Evolutionary conservation across 768 basidiomycete genomes (phyloP).

Genomic region (Mycena floridula): DNA sequence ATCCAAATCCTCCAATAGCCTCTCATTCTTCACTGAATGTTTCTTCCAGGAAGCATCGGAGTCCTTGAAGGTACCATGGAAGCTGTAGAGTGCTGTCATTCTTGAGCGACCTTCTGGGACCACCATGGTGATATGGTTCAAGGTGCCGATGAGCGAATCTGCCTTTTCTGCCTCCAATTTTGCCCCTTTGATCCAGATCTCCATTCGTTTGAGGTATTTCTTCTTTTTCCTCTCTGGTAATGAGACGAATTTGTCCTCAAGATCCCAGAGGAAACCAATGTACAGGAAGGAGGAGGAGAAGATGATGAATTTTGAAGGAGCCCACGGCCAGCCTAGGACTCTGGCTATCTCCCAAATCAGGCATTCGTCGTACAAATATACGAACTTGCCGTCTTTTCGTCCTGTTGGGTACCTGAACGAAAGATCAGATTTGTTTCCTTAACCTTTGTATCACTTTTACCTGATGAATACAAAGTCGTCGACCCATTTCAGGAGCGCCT

Average conservation of each 20-base stretch:
- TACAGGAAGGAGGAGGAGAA: slow-evolving; percentile 22
- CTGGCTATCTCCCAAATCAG: slow-evolving; percentile 11
- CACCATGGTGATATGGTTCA: slow-evolving; percentile 29
- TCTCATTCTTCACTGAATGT: neutral
- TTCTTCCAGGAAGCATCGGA: neutral
- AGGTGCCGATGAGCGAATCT: slow-evolving; percentile 24
- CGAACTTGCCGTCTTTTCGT: neutral
- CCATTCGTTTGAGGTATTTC: slow-evolving; percentile 21
- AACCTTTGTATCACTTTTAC: too few species aligned
- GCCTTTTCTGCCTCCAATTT: slow-evolving; percentile 13
- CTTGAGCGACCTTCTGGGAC: slow-evolving; percentile 21
- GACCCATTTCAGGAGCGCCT: slow-evolving; percentile 19
- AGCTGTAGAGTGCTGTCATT: slow-evolving; percentile 22
- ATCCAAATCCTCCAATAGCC: neutral
- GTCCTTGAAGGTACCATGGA: slow-evolving; percentile 18
- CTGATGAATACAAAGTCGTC: slow-evolving; percentile 24
- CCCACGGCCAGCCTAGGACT: slow-evolving; percentile 19
- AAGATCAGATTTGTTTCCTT: too few species aligned
- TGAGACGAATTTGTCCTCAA: slow-evolving; percentile 18
- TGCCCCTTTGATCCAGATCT: slow-evolving; percentile 7
- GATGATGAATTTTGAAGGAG: slow-evolving; percentile 8
- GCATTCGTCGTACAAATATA: slow-evolving; percentile 9
- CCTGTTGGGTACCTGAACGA: slow-evolving; percentile 13
- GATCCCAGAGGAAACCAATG: slow-evolving; percentile 31
- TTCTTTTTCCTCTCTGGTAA: slow-evolving; percentile 23